Conservation (phyloP, 352 stramenopile genomes). For the Globisporangium orthogonon region DNA sequence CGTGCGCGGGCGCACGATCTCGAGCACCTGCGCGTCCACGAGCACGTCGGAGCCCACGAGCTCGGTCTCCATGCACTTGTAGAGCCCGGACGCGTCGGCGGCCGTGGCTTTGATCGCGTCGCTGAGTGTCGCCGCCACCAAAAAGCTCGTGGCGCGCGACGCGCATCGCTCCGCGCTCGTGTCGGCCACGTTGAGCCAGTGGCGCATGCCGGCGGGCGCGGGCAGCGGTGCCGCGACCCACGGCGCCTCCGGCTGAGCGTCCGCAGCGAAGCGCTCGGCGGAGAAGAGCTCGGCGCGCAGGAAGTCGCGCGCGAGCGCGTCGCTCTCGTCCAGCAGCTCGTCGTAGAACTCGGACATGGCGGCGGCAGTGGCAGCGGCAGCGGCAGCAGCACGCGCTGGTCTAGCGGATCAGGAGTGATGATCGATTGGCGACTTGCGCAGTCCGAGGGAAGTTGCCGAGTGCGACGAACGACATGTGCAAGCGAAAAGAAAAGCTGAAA, state of each 20-base stretch:
- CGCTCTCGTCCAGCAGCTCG: constrained; percentile 11
- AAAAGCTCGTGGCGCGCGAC: constrained; percentile 44
- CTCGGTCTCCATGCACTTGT: constrained; percentile 47
- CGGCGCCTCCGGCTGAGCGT: constrained; percentile 18
- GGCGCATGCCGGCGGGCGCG: constrained; percentile 33
- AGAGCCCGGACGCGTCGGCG: constrained; percentile 44
- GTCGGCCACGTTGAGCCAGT: constrained; percentile 37
- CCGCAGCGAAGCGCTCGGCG: constrained; percentile 11
- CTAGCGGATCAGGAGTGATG: too few species aligned
- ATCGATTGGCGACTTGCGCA: too few species aligned
- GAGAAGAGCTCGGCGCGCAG: constrained; percentile 10
- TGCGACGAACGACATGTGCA: too few species aligned
- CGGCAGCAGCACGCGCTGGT: too few species aligned
- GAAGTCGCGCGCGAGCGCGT: constrained; percentile 13
- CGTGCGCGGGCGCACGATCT: constrained; percentile 56
- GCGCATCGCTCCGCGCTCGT: constrained; percentile 36
- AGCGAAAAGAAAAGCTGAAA: too few species aligned
- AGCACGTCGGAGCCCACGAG: constrained; percentile 49
- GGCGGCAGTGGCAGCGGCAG: background rate
- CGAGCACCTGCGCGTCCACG: constrained; percentile 60
- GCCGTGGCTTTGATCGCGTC: constrained; percentile 52
- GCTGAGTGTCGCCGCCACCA: constrained; percentile 48
- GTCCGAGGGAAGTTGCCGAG: too few species aligned
- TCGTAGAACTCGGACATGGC: constrained; percentile 10
- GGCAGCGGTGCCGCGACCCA: constrained; percentile 31